Conservation (phyloP, 1,284 basidiomycete genomes). For the Vanrija sp. region DNA sequence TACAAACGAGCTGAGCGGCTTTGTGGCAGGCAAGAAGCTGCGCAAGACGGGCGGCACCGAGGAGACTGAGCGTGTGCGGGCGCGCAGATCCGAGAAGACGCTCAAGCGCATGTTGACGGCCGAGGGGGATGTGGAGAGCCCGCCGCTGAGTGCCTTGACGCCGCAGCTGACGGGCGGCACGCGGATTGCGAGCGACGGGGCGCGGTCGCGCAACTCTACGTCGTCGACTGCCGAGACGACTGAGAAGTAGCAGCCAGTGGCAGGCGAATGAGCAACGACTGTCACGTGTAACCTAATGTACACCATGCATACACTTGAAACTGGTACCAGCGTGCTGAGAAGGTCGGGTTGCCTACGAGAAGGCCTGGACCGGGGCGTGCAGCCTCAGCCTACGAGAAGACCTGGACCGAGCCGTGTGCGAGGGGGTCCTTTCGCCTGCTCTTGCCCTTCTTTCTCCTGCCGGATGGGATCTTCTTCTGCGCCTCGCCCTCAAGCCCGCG, state of each 20-base stretch:
- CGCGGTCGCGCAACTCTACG: too few species aligned
- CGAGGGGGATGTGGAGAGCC: constrained; percentile 11
- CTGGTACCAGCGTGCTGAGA: too few species aligned
- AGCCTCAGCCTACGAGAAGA: too few species aligned
- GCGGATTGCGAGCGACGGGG: neutral
- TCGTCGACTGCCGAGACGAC: too few species aligned
- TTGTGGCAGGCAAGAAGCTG: constrained; percentile 76
- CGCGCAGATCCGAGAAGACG: constrained; percentile 74
- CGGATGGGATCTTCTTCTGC: neutral
- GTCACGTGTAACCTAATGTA: too few species aligned
- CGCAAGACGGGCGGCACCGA: constrained; percentile 93
- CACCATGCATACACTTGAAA: too few species aligned
- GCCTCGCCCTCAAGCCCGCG: constrained; percentile 2
- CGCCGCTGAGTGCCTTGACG: neutral
- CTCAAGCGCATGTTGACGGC: constrained; percentile 76
- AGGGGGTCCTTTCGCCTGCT: constrained; percentile 42
- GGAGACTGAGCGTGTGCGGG: constrained; percentile 78
- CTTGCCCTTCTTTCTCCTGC: constrained; percentile 32
- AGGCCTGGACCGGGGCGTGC: too few species aligned
- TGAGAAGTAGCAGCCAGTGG: too few species aligned
- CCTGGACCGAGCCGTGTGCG: constrained; percentile 28
- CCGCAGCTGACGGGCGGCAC: neutral
- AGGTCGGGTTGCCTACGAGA: too few species aligned
- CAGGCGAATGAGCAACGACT: too few species aligned
- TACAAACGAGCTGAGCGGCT: constrained; percentile 72